A percentile compares a stretch with the other conserved stretches of the same genome.
phyloP scores from a whole-genome alignment of 495 filamentous ascomycete species.

The Penicillium malachiteum region DNA sequence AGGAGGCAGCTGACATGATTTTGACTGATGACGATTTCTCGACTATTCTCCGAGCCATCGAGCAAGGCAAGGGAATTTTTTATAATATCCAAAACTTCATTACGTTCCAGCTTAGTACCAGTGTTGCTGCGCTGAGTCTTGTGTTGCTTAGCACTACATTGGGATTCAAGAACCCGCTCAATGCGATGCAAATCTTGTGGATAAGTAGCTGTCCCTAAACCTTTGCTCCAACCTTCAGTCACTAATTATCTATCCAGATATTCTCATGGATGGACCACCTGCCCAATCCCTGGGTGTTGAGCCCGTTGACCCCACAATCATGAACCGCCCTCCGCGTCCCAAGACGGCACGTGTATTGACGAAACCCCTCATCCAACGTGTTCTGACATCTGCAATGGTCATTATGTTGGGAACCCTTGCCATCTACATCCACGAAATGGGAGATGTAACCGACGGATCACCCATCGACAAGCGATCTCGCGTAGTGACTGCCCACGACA shows the following conservation, averaged over 20 bases:
- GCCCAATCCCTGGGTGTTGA: constrained; percentile 97
- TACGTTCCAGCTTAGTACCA: constrained; percentile 97
- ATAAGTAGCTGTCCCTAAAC: constrained; percentile 71
- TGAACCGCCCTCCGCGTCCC: constrained; percentile 85
- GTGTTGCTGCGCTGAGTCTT: constrained; percentile 86
- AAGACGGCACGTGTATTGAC: constrained; percentile 85
- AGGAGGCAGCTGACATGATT: constrained; percentile 99
- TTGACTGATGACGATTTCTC: constrained; percentile 97
- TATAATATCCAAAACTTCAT: constrained; percentile 99
- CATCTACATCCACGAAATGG: constrained; percentile 89
- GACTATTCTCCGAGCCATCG: constrained; percentile 92
- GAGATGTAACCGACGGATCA: constrained; percentile 48
- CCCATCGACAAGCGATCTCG: constrained; percentile 47
- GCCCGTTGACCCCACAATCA: constrained; percentile 89
- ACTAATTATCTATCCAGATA: constrained; percentile 60
- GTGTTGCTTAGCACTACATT: constrained; percentile 89
- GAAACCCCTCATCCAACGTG: constrained; percentile 72
- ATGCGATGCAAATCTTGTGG: constrained; percentile 99
- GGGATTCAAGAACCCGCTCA: constrained; percentile 90
- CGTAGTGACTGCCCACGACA: constrained; percentile 85
- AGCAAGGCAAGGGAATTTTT: constrained; percentile 98
- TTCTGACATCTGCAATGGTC: constrained; percentile 81
- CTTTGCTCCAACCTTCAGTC: neutral
- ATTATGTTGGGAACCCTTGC: constrained; percentile 91
- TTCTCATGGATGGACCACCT: constrained; percentile 98